Evolutionary conservation across 2,329 filamentous ascomycete species (phyloP).

Genomic region (Sclerotinia glacialis): DNA sequence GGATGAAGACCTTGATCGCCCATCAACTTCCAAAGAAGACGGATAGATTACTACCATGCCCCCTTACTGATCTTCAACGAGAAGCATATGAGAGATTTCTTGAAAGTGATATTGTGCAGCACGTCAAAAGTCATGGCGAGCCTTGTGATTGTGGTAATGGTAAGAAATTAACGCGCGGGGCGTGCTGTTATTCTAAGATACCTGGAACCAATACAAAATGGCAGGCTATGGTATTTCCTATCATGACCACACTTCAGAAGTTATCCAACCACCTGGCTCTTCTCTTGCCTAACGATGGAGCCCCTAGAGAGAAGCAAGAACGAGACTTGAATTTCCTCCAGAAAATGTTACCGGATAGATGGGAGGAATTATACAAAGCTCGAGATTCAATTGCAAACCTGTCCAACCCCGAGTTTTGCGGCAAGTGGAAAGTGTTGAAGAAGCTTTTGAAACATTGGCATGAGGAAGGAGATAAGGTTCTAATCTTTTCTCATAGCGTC

Average conservation of each 20-base stretch:
- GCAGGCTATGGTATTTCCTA: constrained; percentile 74
- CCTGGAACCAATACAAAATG: constrained; percentile 48
- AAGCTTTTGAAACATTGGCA: constrained; percentile 90
- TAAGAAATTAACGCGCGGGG: constrained; percentile 62
- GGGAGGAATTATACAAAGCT: constrained; percentile 69
- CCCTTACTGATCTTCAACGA: constrained; percentile 75
- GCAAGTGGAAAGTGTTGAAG: constrained; percentile 91
- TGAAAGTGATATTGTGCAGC: constrained; percentile 65
- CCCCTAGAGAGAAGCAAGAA: constrained; percentile 69
- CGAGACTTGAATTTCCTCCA: constrained; percentile 73
- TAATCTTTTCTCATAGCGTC: constrained; percentile 93
- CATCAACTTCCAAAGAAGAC: constrained; percentile 92
- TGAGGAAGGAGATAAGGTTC: constrained; percentile 83
- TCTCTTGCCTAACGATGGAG: constrained; percentile 66
- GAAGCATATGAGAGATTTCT: constrained; percentile 81
- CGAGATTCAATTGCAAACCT: constrained; percentile 77
- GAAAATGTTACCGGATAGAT: constrained; percentile 70
- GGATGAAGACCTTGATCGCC: constrained; percentile 90
- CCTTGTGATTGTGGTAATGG: constrained; percentile 67
- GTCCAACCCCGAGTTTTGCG: constrained; percentile 86
- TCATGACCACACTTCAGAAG: constrained; percentile 79
- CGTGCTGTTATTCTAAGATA: constrained; percentile 69
- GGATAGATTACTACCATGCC: constrained; percentile 92
- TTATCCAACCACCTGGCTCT: constrained; percentile 90
- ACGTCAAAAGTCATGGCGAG: constrained; percentile 66